Evolutionary conservation across 257 asterid genomes (phyloP), one percentile per base, ranked within the genome.

Genomic region (Cynanchum wilfordii): DNA sequence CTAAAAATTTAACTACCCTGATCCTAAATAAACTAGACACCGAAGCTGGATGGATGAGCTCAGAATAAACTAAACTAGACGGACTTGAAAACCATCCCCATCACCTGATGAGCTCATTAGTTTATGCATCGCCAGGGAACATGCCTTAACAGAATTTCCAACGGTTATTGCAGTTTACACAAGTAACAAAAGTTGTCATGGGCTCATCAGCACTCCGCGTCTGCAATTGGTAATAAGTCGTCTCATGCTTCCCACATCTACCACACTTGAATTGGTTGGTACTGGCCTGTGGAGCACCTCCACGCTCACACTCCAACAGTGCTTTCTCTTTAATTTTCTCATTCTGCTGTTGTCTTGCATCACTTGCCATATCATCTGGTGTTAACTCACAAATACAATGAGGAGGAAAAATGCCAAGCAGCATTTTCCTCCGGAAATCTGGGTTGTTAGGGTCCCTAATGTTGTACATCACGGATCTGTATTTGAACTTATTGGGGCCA

Each of bases 201-300:
- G 98, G 99, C 78, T 94, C 99, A 42, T 94, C 99, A 5, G 99
- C 99, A 85, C 99, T 91, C 81, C 99, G 77, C 1, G 96, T 94
- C 88, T 94, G 97, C 93, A 94, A 69, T 84, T 94, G 98, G 75
- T 89, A 94, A 66, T 94, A 94, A 13, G 98, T 94, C 4, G 88
- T 78, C 60, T 94, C 93, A 76, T 78, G 85, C 85, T 94, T 88
- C 88, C 82, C 87, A 68, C 99, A 94, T 85, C 96, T 86, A 0
- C 91, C 88, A 42, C 98, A 91, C 25, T 86, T 89, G 78, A 94
- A 94, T 69, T 85, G 80, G 29, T 87, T 77, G 1, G 99, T 94
- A 52, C 95, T 91, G 17, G 99, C 99, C 85, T 85, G 75, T 0
- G 88, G 88, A 27, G 87, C 78, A 0, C 80, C 88, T 11, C 88